phyloP scores from a whole-genome alignment of 2,329 filamentous ascomycete genomes.

The Monilinia laxa region DNA sequence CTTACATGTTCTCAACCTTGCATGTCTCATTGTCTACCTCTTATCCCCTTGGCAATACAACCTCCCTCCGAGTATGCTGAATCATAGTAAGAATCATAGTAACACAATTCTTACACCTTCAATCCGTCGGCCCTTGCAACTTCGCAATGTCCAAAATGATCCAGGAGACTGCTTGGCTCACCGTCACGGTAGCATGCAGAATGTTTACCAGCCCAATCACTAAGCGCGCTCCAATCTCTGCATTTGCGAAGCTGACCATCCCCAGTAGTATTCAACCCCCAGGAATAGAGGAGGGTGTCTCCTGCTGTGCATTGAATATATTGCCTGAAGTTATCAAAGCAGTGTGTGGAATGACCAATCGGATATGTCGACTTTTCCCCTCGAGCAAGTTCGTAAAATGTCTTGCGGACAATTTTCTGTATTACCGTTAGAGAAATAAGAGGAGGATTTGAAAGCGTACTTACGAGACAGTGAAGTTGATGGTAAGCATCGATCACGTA shows the following conservation, averaged over 20 bases:
- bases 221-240: slow-evolving; percentile 2
- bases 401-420: slow-evolving; percentile 1
- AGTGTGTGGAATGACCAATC: background rate
- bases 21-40: background rate
- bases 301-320: slow-evolving; percentile 3
- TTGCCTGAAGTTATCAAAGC: slow-evolving; percentile 4
- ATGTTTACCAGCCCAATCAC: background rate
- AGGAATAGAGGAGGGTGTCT: background rate
- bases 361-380: background rate
- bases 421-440: background rate
- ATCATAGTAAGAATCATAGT: background rate
- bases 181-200: slow-evolving; percentile 2
- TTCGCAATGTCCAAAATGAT: slow-evolving; percentile 2
- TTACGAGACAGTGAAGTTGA: background rate
- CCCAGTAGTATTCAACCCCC: background rate
- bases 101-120: background rate
- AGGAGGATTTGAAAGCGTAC: background rate
- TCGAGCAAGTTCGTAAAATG: background rate
- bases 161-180: background rate
- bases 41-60: background rate
- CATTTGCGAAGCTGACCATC: slow-evolving; percentile 3
- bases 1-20: background rate
- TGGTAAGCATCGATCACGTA: slow-evolving; percentile 5
- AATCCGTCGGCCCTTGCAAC: slow-evolving; percentile 1
- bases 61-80: background rate